Evolutionary conservation across 140 eudicot species (phyloP).

Genomic region (Eryngium alpinum): DNA sequence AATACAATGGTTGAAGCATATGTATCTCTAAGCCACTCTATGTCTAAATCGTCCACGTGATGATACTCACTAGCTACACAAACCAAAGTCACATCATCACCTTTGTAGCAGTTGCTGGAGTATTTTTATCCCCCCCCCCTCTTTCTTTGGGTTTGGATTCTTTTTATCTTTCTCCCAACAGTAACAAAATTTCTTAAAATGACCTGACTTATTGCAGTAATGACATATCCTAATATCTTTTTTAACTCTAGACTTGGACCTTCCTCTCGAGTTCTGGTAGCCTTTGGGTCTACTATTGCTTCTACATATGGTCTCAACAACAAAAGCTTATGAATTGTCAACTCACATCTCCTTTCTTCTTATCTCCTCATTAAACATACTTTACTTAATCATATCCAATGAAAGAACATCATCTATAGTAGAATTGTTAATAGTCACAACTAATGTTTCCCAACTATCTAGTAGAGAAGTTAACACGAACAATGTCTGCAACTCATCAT

Average conservation of each 20-base stretch:
- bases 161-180: no score
- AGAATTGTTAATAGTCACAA: neutral
- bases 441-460: neutral
- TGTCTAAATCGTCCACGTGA: no score
- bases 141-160: neutral
- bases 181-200: neutral
- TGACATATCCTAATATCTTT: neutral
- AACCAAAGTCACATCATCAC: neutral
- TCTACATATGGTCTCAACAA: no score
- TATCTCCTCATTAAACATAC: constrained; percentile 2
- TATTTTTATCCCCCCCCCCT: neutral
- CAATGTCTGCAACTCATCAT: neutral
- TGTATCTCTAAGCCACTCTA: no score
- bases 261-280: neutral
- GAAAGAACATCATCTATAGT: neutral
- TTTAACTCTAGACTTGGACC: neutral
- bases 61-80: no score
- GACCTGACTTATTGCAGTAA: neutral
- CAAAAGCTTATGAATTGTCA: no score
- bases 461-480: neutral
- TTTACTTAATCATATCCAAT: neutral
- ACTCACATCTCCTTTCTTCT: neutral
- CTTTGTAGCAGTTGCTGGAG: neutral
- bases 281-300: neutral
- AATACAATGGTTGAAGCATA: no score